A percentile compares a stretch with the other conserved stretches of the same genome.
These are phyloP conservation scores for Calonectria montana DNA, from an alignment of 2,329 filamentous ascomycete species.

Conservation along the genomic window DNA sequence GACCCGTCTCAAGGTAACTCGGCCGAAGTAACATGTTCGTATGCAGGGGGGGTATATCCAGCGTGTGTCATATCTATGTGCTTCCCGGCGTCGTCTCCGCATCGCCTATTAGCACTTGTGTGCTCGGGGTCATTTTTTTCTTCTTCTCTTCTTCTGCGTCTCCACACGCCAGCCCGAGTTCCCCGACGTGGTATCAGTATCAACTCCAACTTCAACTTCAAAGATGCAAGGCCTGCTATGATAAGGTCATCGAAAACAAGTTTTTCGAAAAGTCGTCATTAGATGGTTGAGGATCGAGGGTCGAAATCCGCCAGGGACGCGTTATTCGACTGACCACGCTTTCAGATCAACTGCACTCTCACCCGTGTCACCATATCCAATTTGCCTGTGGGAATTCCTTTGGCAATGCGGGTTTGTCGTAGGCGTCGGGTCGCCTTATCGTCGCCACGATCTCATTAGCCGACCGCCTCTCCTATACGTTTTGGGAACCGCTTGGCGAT, in stretches of 20 bases:
- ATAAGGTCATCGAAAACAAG: conserved; percentile 33
- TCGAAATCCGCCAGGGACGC: conserved; percentile 26
- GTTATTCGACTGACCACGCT: conserved; percentile 14
- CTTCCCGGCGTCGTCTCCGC: conserved; percentile 38
- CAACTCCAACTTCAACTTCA: conserved; percentile 38
- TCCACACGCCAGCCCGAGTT: conserved; percentile 34
- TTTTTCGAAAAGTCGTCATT: conserved; percentile 42
- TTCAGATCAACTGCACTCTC: conserved; percentile 21
- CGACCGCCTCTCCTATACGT: conserved; percentile 22
- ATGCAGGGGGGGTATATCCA: conserved; percentile 46
- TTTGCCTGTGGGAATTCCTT: conserved; percentile 6
- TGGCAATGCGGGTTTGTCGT: not conserved
- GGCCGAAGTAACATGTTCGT: conserved; percentile 43
- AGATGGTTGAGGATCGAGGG: conserved; percentile 39
- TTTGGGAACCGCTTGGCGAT: conserved; percentile 9
- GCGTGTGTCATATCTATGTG: conserved; percentile 46
- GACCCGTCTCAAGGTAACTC: conserved; percentile 41
- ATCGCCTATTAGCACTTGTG: conserved; percentile 38
- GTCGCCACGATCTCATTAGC: conserved; percentile 32
- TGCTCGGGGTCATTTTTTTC: conserved; percentile 26
- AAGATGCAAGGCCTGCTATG: conserved; percentile 45
- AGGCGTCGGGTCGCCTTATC: conserved; percentile 23
- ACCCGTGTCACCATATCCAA: conserved; percentile 24
- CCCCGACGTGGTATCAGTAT: conserved; percentile 34
- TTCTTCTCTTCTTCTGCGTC: conserved; percentile 31